Evolutionary conservation across 1,284 basidiomycete species (phyloP).

Genomic region (Pterula multifida): DNA sequence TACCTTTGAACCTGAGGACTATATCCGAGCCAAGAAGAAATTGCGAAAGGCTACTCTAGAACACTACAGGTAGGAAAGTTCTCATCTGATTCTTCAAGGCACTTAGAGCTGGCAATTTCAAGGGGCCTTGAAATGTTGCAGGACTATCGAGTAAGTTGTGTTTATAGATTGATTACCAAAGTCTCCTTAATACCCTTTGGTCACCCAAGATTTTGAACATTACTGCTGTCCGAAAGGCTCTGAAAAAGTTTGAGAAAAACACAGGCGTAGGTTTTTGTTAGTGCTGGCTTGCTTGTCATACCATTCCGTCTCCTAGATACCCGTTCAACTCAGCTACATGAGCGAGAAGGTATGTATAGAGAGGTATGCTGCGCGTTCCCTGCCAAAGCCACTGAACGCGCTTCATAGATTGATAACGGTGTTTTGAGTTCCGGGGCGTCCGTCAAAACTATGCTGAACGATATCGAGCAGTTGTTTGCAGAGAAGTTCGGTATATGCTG

Average conservation of each 20-base stretch:
- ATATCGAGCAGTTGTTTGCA: constrained; percentile 68
- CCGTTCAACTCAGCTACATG: constrained; percentile 61
- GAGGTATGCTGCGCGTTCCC: background rate
- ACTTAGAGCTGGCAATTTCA: too few species aligned
- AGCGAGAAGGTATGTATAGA: constrained; percentile 45
- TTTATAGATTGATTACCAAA: too few species aligned
- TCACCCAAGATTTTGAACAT: constrained; percentile 67
- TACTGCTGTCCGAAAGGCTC: constrained; percentile 81
- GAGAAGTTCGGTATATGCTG: constrained; percentile 57
- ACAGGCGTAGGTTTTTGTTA: constrained; percentile 45
- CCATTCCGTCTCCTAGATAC: constrained; percentile 25
- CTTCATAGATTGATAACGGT: constrained; percentile 45
- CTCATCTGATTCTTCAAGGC: background rate
- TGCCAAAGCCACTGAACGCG: background rate
- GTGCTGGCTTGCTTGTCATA: background rate
- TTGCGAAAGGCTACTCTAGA: constrained; percentile 77
- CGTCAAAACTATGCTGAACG: constrained; percentile 57
- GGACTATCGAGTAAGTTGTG: constrained; percentile 64
- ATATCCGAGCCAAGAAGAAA: constrained; percentile 71
- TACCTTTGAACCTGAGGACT: constrained; percentile 59
- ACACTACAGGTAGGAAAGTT: constrained; percentile 80
- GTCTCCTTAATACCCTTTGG: too few species aligned
- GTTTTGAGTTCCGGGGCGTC: constrained; percentile 49
- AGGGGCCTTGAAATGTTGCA: constrained; percentile 72
- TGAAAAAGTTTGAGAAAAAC: constrained; percentile 91